Evolutionary conservation across 108 stramenopile genomes (phyloP), one percentile per base, ranked within the genome.

Genomic region (Skeletonema potamos): DNA sequence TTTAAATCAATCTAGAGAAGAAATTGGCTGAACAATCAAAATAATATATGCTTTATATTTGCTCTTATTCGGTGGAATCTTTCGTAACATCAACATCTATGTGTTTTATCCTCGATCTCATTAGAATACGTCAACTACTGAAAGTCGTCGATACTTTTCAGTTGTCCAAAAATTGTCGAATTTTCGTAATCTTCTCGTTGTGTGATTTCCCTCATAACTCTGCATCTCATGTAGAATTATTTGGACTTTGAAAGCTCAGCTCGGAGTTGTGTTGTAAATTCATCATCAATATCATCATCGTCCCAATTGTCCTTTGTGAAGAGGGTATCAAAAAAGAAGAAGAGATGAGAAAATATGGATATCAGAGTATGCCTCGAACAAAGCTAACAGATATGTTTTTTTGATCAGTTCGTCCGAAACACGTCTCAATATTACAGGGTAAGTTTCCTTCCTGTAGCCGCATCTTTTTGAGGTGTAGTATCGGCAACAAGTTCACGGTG

Each of bases 241-340:
- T 36, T 65, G 59, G 76, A 77, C 64, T 81, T 83, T 78, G 79
- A 68, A 18, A 97, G 73, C 76, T 97, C 96, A 54, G 76, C 89
- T 69, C 96, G 64, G 29, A 97, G 70, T 61, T 92, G 88, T 70
- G 88, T 94, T 17, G 94, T 96, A 77, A 97, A 97, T 64, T 97
- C 96, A 61, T 97, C 94, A 58, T 97, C 96, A 81, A 95, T 95
- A 73, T 95, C 96, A 64, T 97, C 96, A 58, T 90, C 89, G 62
- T 97, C 96, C 96, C 96, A 97, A 73, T 96, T 94, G 66, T 97
- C 94, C 84, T 83, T 28, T 36, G 20, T 3, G 0, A 39, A 8
- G 58, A 59, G 22, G 3, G 22, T 17, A 48, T 41, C 11, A 24
- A 51, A 51, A 51, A 3, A 66, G 18, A 17, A 51, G 1, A 15